Evolutionary conservation across 257 asterid genomes (phyloP), one percentile per base, ranked within the genome.

Genomic region (Solanum lignicaule): DNA sequence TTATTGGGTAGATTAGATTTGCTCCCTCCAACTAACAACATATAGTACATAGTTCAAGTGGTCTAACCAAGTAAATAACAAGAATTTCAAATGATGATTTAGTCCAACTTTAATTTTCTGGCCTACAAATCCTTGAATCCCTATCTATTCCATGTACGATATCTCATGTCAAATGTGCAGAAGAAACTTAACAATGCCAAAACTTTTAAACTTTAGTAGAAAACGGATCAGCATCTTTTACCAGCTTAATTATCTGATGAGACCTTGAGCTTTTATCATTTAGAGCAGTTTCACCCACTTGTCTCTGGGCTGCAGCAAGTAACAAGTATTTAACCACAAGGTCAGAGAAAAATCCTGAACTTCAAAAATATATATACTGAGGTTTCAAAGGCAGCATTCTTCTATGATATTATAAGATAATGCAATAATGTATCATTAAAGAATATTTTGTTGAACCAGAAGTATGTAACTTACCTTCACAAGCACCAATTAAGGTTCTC

Each of bases 181-280:
- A 43, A 78, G 84, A 52, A 83, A 74, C 82, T 58, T 60, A 20
- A 72, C 25, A 76, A 7, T 15, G 60, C 46, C 69, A 88, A 36
- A 68, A 74, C 68, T 20, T 62, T 6, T 36, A 36, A 21, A 81
- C 41, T 46, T 46, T 29, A 18, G 66, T 46, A 43, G 41, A 29
- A 46, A 81, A 46, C 68, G 25, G 68, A 46, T 4, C 29, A 46
- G 68, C 20, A 29, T 29, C 41, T 81, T 93, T 84, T 92, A 97
- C 99, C 96, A 97, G 97, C 93, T 95, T 92, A 83, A 97, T 94
- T 87, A 97, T 96, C 95, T 97, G 99, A 90, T 97, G 99, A 72
- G 99, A 97, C 91, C 99, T 95, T 84, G 99, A 97, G 90, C 99
- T 97, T 91, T 94, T 97, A 90, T 96, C 99, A 71, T 97, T 96